Conservation (phyloP, 768 basidiomycete species). For the Melanogaster broomeanus region DNA sequence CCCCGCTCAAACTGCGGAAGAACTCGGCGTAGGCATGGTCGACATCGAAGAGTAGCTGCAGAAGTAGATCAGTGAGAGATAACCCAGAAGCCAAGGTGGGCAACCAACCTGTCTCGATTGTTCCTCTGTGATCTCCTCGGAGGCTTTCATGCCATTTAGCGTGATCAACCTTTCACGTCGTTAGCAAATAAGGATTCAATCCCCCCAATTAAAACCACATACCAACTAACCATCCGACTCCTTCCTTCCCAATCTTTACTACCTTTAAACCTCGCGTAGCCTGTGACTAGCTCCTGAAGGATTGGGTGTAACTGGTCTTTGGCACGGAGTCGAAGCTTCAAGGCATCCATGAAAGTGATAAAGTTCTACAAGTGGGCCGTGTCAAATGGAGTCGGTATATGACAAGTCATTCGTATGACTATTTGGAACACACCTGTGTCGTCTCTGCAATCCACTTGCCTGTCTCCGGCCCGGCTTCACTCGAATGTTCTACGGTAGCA, state of each 20-base stretch:
- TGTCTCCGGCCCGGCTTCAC: slow-evolving; percentile 89
- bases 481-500: slow-evolving; percentile 94
- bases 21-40: slow-evolving; percentile 96
- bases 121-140: slow-evolving; percentile 94
- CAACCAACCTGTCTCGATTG: slow-evolving; percentile 81
- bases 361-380: slow-evolving; percentile 64
- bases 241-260: slow-evolving; percentile 97
- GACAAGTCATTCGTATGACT: background rate
- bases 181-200: background rate
- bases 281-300: slow-evolving; percentile 91
- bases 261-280: slow-evolving; percentile 92
- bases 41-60: slow-evolving; percentile 90
- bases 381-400: background rate
- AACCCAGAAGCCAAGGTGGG: background rate
- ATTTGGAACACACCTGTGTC: slow-evolving; percentile 65
- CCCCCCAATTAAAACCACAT: slow-evolving; percentile 22
- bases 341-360: slow-evolving; percentile 98
- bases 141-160: slow-evolving; percentile 95
- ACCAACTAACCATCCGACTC: slow-evolving; percentile 90
- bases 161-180: slow-evolving; percentile 79
- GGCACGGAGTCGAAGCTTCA: slow-evolving; percentile 89
- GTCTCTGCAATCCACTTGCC: slow-evolving; percentile 98
- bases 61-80: background rate
- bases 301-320: slow-evolving; percentile 97
- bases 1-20: slow-evolving; percentile 68